These are phyloP conservation scores for Cocos nucifera DNA, from an alignment of 176 grass and related monocot genomes.

Conservation along the genomic window DNA sequence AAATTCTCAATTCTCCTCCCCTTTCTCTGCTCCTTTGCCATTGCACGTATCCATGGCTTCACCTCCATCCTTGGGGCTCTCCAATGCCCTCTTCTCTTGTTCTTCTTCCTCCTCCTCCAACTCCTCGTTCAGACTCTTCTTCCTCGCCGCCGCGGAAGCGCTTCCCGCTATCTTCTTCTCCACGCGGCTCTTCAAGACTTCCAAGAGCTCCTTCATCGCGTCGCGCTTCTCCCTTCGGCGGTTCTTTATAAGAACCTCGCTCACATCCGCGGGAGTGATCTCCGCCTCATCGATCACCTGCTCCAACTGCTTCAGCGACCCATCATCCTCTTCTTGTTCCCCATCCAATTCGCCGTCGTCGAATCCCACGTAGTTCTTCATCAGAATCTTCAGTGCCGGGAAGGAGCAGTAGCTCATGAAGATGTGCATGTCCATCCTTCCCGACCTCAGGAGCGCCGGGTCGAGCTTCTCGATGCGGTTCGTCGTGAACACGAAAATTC, in stretches of 20 bases:
- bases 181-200: slow-evolving; percentile 20
- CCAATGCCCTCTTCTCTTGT: slow-evolving; percentile 68
- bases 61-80: slow-evolving; percentile 59
- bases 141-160: not conserved
- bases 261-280: slow-evolving; percentile 88
- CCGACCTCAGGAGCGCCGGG: slow-evolving; percentile 74
- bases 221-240: slow-evolving; percentile 30
- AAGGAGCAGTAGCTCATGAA: slow-evolving; percentile 82
- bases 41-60: slow-evolving; percentile 19
- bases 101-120: slow-evolving; percentile 20
- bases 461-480: slow-evolving; percentile 92
- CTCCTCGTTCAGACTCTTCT: not conserved
- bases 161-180: slow-evolving; percentile 20
- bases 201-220: slow-evolving; percentile 35
- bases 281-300: slow-evolving; percentile 37
- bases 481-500: slow-evolving; percentile 88
- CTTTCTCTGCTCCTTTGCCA: slow-evolving; percentile 9
- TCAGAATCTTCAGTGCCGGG: slow-evolving; percentile 54
- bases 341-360: slow-evolving; percentile 13
- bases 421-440: slow-evolving; percentile 92
- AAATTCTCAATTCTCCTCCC: slow-evolving; percentile 19
- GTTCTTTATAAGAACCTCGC: slow-evolving; percentile 84
- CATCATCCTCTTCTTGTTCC: not conserved
- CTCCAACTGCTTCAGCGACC: slow-evolving; percentile 20
- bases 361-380: slow-evolving; percentile 62